phyloP scores from a whole-genome alignment of 202 grass and related monocot genomes.

The Dendrocalamus latiflorus region DNA sequence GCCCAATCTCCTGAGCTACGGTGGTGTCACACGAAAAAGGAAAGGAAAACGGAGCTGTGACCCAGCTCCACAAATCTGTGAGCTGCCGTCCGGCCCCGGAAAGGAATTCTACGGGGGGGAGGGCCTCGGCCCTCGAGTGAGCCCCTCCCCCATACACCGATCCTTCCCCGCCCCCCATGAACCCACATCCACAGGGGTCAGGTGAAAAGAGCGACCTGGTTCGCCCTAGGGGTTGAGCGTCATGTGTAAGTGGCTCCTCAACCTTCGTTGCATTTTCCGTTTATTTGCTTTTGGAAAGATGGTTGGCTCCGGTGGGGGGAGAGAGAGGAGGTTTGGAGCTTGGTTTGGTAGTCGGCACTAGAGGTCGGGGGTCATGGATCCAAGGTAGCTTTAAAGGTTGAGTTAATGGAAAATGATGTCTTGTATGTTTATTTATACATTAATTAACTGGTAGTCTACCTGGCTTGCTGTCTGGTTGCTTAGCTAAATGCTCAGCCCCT shows the following conservation, averaged over 20 bases:
- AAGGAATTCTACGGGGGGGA: no score
- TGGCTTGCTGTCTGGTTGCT: background rate
- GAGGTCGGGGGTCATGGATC: background rate
- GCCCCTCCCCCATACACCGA: no score
- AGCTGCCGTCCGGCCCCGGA: background rate
- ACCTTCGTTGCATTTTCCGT: background rate
- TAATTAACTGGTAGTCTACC: background rate
- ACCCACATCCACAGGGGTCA: background rate
- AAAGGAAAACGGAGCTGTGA: background rate
- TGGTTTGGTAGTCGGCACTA: background rate
- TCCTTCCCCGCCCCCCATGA: no score
- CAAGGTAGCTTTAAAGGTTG: slow-evolving; percentile 1
- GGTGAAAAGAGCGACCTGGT: background rate
- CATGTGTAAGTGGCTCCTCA: slow-evolving; percentile 5
- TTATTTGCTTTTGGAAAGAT: background rate
- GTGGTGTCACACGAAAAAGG: background rate
- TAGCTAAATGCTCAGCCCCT: background rate
- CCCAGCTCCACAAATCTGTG: background rate
- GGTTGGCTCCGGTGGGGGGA: background rate
- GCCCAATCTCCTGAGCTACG: background rate
- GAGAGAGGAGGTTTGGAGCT: background rate
- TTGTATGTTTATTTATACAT: background rate
- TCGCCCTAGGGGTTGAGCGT: background rate
- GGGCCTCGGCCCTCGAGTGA: no score
- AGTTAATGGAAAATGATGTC: slow-evolving; percentile 28